These are phyloP conservation scores for Lipomyces anomalus DNA, from an alignment of 805 yeast genomes.

Conservation along the genomic window DNA sequence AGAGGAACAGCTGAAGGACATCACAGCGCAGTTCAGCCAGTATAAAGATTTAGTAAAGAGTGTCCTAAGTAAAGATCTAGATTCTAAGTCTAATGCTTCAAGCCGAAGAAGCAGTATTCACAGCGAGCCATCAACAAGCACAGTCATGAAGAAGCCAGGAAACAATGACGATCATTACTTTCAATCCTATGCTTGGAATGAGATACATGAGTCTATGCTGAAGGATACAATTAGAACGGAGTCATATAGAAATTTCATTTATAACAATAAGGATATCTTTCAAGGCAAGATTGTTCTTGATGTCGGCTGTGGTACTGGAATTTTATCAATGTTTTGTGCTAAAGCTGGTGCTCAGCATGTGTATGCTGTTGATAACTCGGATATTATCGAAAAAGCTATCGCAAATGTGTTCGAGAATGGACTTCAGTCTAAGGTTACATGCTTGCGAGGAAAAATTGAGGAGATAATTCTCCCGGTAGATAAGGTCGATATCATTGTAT, in stretches of 20 bases:
- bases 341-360: slow-evolving; percentile 99
- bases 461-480: slow-evolving; percentile 79
- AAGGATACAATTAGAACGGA: slow-evolving; percentile 91
- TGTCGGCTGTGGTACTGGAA: slow-evolving; percentile 99
- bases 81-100: slow-evolving; percentile 2
- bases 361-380: slow-evolving; percentile 94
- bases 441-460: slow-evolving; percentile 88
- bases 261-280: slow-evolving; percentile 80
- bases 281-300: slow-evolving; percentile 91
- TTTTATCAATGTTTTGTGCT: slow-evolving; percentile 95
- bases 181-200: slow-evolving; percentile 91
- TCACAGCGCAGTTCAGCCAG: slow-evolving; percentile 15
- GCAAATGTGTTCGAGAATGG: slow-evolving; percentile 82
- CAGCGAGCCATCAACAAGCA: neutral
- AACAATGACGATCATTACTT: slow-evolving; percentile 63
- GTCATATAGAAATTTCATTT: slow-evolving; percentile 86
- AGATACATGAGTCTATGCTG: slow-evolving; percentile 98
- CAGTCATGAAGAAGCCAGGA: slow-evolving; percentile 1
- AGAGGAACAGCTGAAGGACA: slow-evolving; percentile 10
- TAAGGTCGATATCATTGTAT: slow-evolving; percentile 87
- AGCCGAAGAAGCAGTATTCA: slow-evolving; percentile 3
- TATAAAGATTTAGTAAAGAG: slow-evolving; percentile 17
- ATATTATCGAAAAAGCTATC: slow-evolving; percentile 93
- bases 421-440: slow-evolving; percentile 74
- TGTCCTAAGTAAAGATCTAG: slow-evolving; percentile 7